Base-by-base conservation (phyloP, 2,329 filamentous ascomycete species). In the Nannizzia gypsea region DNA sequence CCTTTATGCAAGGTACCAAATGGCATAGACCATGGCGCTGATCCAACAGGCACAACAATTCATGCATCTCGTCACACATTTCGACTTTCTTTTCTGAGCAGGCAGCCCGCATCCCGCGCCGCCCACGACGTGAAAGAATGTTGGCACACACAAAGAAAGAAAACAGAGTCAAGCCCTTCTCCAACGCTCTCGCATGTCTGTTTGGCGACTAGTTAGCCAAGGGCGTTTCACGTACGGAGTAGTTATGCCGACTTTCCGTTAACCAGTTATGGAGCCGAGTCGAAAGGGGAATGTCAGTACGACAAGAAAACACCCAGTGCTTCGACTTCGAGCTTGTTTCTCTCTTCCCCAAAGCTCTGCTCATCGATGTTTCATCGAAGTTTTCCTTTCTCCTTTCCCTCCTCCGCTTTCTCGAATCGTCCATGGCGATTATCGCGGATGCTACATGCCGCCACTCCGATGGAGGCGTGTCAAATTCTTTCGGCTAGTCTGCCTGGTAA, bases 271-370 rank as follows among this genome's bases (percentile, higher is more conserved):
- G 38, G 38, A 42, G 38, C 38, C 38, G 15, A n/a, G 38, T 54
- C 50, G 15, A 54, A 54, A 54, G 50, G 17, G 50, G 50, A 36
- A 54, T 34, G 50, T 54, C n/a, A 54, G 26, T 31, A 54, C 50
- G 50, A 54, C 24, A 6, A 9, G 31, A 34, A 24, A 50, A 22
- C n/a, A 3, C 15, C 28, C 26, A 34, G 28, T 17, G 5, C 13
- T n/a, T 9, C 20, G 4, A n/a, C 24, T n/a, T 34, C 38, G 38
- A 17, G 22, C 13, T 50, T 26, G 22, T 50, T 13, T 50, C 20
- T 28, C 42, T 46, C 44, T 34, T 13, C 11, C 31, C n/a, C 50
- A 54, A 9, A 24, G 26, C 11, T 54, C 9, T 54, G 13, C 26
- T 9, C 13, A 15, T 26, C 28, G 50, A 34, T 34, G 50, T 36